A percentile compares a stretch with the other conserved stretches of the same genome.
phyloP scores from a whole-genome alignment of 2,329 filamentous ascomycete genomes.

The Aspergillus neoniger region DNA sequence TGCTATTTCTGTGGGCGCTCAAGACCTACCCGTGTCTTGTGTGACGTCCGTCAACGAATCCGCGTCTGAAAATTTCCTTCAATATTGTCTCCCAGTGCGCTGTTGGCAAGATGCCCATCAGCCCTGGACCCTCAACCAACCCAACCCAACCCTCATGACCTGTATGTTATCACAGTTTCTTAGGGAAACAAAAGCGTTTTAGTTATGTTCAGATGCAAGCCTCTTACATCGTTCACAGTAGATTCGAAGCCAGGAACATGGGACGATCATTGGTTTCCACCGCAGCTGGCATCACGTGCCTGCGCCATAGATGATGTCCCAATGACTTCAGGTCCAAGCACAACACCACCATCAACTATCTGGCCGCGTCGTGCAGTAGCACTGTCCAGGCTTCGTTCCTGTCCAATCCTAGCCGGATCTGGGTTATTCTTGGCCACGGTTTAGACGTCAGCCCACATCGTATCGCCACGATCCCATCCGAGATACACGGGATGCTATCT shows the following conservation, averaged over 20 bases:
- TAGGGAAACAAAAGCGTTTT: slow-evolving; percentile 17
- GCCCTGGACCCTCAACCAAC: slow-evolving; percentile 6
- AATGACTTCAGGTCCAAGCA: not conserved
- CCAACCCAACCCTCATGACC: slow-evolving; percentile 12
- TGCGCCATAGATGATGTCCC: not conserved
- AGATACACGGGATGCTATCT: not conserved
- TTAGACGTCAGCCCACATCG: not conserved
- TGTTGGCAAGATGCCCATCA: slow-evolving; percentile 9
- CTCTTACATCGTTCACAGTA: not conserved
- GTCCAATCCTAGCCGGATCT: not conserved
- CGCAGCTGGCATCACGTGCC: not conserved
- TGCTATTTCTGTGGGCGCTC: slow-evolving; percentile 5
- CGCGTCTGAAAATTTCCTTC: not conserved
- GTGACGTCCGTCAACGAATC: slow-evolving; percentile 9
- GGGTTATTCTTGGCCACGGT: not conserved
- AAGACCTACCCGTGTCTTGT: slow-evolving; percentile 2
- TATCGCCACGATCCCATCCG: not conserved
- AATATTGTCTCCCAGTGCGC: not conserved
- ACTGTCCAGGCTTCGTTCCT: not conserved
- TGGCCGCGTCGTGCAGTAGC: not conserved
- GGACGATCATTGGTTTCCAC: not conserved
- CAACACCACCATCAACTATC: no score
- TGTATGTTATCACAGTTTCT: slow-evolving; percentile 22
- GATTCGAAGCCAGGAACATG: not conserved
- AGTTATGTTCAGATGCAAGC: not conserved